phyloP scores from a whole-genome alignment of 75 land plant genomes.

The Cupressus sempervirens region DNA sequence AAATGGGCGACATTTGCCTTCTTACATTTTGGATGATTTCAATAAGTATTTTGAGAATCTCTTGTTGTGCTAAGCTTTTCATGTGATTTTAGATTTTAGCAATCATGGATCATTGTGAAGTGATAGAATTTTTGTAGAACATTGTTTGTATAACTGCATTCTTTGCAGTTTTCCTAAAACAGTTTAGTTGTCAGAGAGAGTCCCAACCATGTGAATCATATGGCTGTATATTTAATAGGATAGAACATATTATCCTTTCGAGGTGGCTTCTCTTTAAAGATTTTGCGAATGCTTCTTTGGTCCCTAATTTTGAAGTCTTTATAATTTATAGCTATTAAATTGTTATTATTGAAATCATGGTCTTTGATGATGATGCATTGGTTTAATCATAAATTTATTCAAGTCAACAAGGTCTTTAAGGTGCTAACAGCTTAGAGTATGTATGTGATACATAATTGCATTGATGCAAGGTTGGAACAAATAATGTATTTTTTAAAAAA shows the following conservation, averaged over 20 bases:
- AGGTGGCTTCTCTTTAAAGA: neutral
- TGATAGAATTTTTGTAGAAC: neutral
- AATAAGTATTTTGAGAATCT: neutral
- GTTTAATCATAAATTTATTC: no score
- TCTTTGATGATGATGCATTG: no score
- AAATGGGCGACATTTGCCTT: neutral
- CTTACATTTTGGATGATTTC: neutral
- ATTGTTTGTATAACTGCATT: neutral
- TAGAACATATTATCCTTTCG: no score
- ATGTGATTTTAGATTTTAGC: neutral
- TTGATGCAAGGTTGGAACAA: neutral
- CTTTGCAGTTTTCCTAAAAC: neutral
- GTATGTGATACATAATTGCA: neutral
- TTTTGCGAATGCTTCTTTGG: neutral
- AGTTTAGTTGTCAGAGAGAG: neutral
- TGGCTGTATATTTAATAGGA: neutral
- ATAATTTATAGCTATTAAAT: neutral
- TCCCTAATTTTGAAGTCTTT: neutral
- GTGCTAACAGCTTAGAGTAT: neutral
- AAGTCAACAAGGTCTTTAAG: neutral
- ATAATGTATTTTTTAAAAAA: neutral
- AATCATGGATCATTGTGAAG: neutral
- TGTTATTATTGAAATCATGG: no score
- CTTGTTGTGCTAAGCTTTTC: neutral
- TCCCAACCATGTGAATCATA: no score